Base-by-base conservation (phyloP, 225 moss, liverwort and hornwort genomes). In the Marchantia polymorpha region DNA sequence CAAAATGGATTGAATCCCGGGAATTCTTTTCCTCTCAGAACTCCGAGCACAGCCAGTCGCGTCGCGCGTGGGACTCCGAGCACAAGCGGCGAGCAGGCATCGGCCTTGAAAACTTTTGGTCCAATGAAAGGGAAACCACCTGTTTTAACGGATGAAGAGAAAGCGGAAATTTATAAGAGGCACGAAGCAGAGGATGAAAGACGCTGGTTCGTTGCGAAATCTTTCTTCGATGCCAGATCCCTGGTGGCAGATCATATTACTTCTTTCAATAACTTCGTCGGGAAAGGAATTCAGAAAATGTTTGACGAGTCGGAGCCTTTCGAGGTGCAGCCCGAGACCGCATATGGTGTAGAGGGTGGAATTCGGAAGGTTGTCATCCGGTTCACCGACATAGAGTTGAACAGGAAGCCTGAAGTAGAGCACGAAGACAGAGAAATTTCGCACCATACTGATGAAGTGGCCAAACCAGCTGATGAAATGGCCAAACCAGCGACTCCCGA, bases 191-290 rank as follows among this genome's bases (percentile, higher is more conserved):
- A 87, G 50, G 84, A 87, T 61, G 74, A 74, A 10, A 31, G 59
- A 65, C 79, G 87, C 5, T 87, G 87, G 87, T 77, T 52, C 12
- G 87, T 84, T 0, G 84, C 82, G 16, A 66, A 84, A 79, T 26
- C 87, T 0, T 87, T 87, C 58, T 84, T 87, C 23, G 82, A 87
- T 48, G 49, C 76, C 73, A 79, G 87, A 30, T 55, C 79, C 48
- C 84, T 87, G 3, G 77, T 80, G 20, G 71, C 73, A 6, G 87
- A 84, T 59, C 82, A 84, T 7, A 79, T 87, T 12, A 20, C 15
- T 14, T 87, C 87, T 0, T 87, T 69, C 82, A 82, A 87, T 63
- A 68, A 63, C 58, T 87, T 87, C 63, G 81, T 87, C 66, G 59
- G 67, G 47, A 80, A 30, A 54, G 84, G 84, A 15, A 84, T 87